Evolutionary conservation across 1,139 yeast species (phyloP), one percentile per base, ranked within the genome.

Genomic region (Scheffersomyces insectosa): DNA sequence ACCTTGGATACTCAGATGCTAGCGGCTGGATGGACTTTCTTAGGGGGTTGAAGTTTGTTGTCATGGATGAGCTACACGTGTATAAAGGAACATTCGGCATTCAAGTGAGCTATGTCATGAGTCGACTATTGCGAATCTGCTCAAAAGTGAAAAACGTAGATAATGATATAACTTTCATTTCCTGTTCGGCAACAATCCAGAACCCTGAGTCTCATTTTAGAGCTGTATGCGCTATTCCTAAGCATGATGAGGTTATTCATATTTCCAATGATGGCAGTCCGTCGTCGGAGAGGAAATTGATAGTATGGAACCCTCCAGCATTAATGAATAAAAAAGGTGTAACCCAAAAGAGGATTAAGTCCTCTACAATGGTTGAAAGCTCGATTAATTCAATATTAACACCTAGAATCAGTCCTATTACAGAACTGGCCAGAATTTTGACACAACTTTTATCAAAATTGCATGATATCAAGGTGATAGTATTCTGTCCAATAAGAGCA

Each of bases 21-120:
- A 43, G 51, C 4, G 72, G 77, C 11, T 93, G 99, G 98, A 68
- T 76, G 30, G 72, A 77, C 33, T 88, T 91, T 57, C 65, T 93
- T 6, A 59, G 69, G 15, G 77, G 80, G 41, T 66, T 93, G 50
- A 80, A 78, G 56, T 85, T 76, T 54, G 85, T 93, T 3, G 95
- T 93, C 0, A 82, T 93, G 49, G 99, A 93, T 64, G 95, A 93
- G 61, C 68, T 95, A 40, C 99, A 93, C 60, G 83, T 86, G 36
- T 95, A 93, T 62, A 83, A 82, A 49, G 97, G 97, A 0, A 72
- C 89, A 0, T 93, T 93, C 69, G 99, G 99, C 0, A 81, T 95
- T 0, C 91, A 93, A 65, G 97, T 93, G 0, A 85, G 96, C 2
- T 74, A 85, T 46, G 84, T 93, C 0, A 80, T 93, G 84, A 73